Evolutionary conservation across 108 stramenopile species (phyloP), one percentile per base, ranked within the genome.

Genomic region (Chaetoceros muelleri): DNA sequence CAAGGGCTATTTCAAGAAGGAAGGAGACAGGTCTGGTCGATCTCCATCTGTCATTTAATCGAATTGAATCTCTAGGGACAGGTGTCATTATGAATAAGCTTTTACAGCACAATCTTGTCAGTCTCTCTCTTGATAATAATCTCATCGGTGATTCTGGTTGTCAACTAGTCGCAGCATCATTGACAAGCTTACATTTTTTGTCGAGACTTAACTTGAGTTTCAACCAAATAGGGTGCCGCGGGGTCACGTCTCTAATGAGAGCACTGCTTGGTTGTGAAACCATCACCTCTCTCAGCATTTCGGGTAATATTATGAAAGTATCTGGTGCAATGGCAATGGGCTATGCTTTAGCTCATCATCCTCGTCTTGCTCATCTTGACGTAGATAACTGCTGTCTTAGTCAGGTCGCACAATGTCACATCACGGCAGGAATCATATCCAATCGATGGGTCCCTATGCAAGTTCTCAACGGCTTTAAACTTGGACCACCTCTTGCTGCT

Each of bases 401-500:
- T 53, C 85, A 93, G 72, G 84, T 82, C 24, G 82, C 84, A 13
- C 90, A 93, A 55, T 93, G 90, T 60, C 85, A 93, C 55, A 82
- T 93, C 8, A 78, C 80, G 2, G 84, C 90, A 18, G 90, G 90
- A 23, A 84, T 88, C 16, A 85, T 87, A 45, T 86, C 84, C 24
- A 93, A 93, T 66, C 64, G 90, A 25, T 88, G 86, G 86, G 90
- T 93, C 19, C 86, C 86, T 2, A 88, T 93, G 84, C 85, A 85
- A 55, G 44, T 75, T 48, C 62, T 93, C 55, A 74, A 72, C 60
- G 90, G 90, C 1, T 93, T 87, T 51, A 69, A 79, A 20, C 86
- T 66, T 0, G 90, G 86, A 24, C 86, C 90, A 18, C 86, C 90
- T 0, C 83, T 93, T 82, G 90, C 84, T 21, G 90, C 84, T 17